Conservation (phyloP, 495 filamentous ascomycete genomes). For the Aspergillus steynii region DNA sequence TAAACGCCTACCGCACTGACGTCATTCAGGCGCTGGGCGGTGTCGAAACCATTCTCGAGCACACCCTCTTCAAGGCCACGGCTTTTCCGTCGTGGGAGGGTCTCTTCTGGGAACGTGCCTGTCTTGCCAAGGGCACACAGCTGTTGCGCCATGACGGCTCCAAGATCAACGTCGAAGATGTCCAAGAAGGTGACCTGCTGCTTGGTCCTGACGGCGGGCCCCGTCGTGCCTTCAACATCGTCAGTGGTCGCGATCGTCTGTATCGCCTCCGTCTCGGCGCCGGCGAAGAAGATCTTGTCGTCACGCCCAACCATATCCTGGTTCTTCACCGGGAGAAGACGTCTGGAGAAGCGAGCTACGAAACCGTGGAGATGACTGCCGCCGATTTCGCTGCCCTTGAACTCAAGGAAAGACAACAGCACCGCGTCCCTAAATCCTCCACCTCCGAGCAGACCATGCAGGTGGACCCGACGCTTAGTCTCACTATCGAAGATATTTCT, state of each 20-base stretch:
- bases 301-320: conserved; percentile 50
- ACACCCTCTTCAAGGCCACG: conserved; percentile 97
- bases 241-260: conserved; percentile 44
- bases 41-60: conserved; percentile 99
- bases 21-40: conserved; percentile 98
- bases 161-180: conserved; percentile 47
- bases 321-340: conserved; percentile 39
- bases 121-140: conserved; percentile 41
- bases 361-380: conserved; percentile 44
- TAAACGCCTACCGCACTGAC: conserved; percentile 97
- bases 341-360: conserved; percentile 19
- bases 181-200: conserved; percentile 47
- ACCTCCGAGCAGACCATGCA: conserved; percentile 14
- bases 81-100: conserved; percentile 99
- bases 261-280: conserved; percentile 41
- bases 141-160: conserved; percentile 41
- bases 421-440: conserved; percentile 30
- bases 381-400: conserved; percentile 40
- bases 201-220: conserved; percentile 47
- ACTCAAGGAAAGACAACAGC: conserved; percentile 26
- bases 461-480: conserved; percentile 25
- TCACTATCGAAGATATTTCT: conserved; percentile 38
- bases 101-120: conserved; percentile 95
- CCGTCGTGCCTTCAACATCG: conserved; percentile 50
- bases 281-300: conserved; percentile 45